phyloP scores from a whole-genome alignment of 257 asterid genomes.

The Cynanchum wilfordii region DNA sequence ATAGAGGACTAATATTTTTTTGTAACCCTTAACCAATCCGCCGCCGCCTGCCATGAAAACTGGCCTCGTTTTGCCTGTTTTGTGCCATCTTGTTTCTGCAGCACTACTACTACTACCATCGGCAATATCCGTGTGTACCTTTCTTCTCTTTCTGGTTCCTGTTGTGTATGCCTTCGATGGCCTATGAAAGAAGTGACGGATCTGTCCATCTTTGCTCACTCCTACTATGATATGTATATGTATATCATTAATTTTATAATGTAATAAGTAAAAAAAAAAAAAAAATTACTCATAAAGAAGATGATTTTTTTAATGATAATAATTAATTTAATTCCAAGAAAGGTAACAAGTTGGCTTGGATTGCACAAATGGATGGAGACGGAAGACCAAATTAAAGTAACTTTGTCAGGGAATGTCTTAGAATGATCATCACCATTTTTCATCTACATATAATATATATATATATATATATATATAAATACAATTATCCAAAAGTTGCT shows the following conservation, averaged over 20 bases:
- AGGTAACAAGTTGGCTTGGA: not conserved
- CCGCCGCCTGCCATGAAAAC: slow-evolving; percentile 20
- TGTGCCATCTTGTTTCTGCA: slow-evolving; percentile 93
- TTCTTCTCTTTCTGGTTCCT: slow-evolving; percentile 80
- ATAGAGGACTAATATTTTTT: slow-evolving; percentile 81
- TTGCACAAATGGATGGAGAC: not conserved
- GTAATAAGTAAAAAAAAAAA: too few species aligned
- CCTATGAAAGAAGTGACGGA: slow-evolving; percentile 89
- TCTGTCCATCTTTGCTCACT: slow-evolving; percentile 79
- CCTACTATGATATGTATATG: slow-evolving; percentile 34
- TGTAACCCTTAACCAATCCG: slow-evolving; percentile 59
- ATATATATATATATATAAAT: not conserved
- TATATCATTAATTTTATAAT: too few species aligned
- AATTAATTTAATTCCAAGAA: not conserved
- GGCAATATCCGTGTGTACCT: slow-evolving; percentile 59
- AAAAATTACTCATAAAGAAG: too few species aligned
- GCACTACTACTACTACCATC: slow-evolving; percentile 23
- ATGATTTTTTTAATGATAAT: not conserved
- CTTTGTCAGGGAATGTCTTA: not conserved
- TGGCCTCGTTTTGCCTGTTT: slow-evolving; percentile 82
- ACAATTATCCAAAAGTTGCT: too few species aligned
- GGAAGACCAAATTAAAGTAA: not conserved
- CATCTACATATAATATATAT: not conserved
- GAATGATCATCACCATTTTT: not conserved
- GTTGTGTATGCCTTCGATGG: slow-evolving; percentile 96